Evolutionary conservation across 2,329 filamentous ascomycete genomes (phyloP).

Genomic region (Monilinia vaccinii-corymbosi): DNA sequence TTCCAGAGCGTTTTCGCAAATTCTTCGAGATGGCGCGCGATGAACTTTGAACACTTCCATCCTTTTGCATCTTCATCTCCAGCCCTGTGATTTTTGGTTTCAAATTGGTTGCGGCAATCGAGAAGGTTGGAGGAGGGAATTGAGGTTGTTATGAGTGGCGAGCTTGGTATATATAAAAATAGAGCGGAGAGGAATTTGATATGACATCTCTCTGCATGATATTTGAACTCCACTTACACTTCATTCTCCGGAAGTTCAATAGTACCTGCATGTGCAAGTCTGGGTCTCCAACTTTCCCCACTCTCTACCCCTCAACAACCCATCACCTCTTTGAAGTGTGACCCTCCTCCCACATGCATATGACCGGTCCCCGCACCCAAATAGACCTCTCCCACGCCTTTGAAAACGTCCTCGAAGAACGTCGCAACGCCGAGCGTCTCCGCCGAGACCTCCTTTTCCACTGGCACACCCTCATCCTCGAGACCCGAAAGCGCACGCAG

Average conservation of each 20-base stretch:
- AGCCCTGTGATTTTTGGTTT: neutral
- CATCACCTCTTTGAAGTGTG: neutral
- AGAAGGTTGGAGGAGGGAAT: neutral
- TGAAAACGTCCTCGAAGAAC: conserved; percentile 6
- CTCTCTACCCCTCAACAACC: neutral
- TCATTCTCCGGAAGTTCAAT: neutral
- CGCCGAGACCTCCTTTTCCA: neutral
- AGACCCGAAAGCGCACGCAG: neutral
- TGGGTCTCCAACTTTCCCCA: neutral
- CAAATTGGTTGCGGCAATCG: neutral
- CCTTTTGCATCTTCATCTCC: neutral
- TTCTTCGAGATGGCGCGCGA: neutral
- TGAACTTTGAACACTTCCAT: neutral
- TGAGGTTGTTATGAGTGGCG: neutral
- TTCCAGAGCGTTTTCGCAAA: conserved; percentile 1
- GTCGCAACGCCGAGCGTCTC: neutral
- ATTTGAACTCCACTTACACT: neutral
- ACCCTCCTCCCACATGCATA: conserved; percentile 2
- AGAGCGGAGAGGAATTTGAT: conserved; percentile 1
- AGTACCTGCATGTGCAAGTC: conserved; percentile 6
- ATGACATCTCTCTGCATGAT: neutral
- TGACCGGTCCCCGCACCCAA: neutral
- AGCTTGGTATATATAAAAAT: neutral
- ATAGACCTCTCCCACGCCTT: conserved; percentile 6
- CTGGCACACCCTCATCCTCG: conserved; percentile 2